Conservation (phyloP, 306 rosid genomes). For the Castanea crenata region DNA sequence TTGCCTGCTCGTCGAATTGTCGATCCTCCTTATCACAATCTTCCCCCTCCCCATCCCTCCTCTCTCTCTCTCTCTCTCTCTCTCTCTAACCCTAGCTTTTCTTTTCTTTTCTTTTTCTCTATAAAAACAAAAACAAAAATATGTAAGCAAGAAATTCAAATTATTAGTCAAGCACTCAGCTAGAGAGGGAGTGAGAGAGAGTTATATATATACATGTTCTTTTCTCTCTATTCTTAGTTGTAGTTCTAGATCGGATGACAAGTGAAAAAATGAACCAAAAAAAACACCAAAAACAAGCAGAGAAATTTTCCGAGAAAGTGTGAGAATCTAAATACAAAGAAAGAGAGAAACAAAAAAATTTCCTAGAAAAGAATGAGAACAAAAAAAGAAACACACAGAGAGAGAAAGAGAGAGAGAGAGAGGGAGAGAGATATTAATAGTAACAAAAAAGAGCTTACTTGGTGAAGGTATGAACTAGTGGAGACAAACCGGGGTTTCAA, state of each 20-base stretch:
- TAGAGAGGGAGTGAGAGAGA: background rate
- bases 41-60: conserved; percentile 81
- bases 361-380: too few relatives aligned
- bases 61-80: background rate
- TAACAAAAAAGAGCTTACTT: conserved; percentile 29
- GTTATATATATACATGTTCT: background rate
- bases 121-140: background rate
- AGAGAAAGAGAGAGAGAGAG: too few relatives aligned
- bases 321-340: conserved; percentile 12
- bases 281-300: background rate
- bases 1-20: conserved; percentile 88
- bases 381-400: background rate
- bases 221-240: too few relatives aligned
- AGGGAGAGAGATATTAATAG: background rate
- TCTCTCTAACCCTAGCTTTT: conserved; percentile 27
- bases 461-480: conserved; percentile 31
- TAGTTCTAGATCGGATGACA: background rate
- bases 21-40: conserved; percentile 93
- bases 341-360: background rate
- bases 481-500: conserved; percentile 46
- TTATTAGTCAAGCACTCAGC: background rate
- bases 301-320: conserved; percentile 35
- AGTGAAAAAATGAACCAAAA: background rate
- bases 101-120: background rate
- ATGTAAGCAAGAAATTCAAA: background rate